Evolutionary conservation across 768 basidiomycete species (phyloP).

Genomic region (Boletus rex-veris): DNA sequence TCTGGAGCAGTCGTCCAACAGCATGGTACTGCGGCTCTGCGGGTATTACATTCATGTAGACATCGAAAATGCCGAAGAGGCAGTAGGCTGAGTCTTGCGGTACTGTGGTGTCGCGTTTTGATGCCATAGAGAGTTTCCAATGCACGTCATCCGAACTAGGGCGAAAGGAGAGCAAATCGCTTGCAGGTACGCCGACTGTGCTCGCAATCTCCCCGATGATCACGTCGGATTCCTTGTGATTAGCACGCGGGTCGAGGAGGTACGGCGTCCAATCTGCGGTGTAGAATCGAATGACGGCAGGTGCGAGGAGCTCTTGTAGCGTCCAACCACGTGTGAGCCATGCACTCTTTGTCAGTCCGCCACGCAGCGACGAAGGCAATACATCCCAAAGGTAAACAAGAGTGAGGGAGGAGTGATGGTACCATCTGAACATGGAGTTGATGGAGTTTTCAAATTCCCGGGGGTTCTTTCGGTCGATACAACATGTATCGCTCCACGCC

Average conservation of each 20-base stretch:
- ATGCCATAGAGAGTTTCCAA: conserved; percentile 10
- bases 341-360: neutral
- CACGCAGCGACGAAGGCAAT: neutral
- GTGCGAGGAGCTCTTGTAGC: conserved; percentile 12
- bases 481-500: conserved; percentile 10
- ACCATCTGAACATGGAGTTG: conserved; percentile 12
- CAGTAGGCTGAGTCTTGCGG: conserved; percentile 4
- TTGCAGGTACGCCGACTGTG: neutral
- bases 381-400: conserved; percentile 10
- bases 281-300: neutral
- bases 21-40: conserved; percentile 1
- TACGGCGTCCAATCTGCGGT: conserved; percentile 5
- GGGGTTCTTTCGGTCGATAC: conserved; percentile 6
- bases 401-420: conserved; percentile 4
- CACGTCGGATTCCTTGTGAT: conserved; percentile 4
- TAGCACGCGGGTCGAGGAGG: neutral
- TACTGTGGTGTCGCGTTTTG: neutral
- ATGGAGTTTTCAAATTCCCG: conserved; percentile 6
- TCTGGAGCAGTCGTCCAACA: conserved; percentile 1
- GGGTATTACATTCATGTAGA: neutral
- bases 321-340: conserved; percentile 13
- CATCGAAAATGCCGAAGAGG: conserved; percentile 4
- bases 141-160: neutral
- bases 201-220: conserved; percentile 2
- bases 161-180: neutral